Conservation (phyloP, 1,139 yeast species). For the Candida tropicalis region DNA sequence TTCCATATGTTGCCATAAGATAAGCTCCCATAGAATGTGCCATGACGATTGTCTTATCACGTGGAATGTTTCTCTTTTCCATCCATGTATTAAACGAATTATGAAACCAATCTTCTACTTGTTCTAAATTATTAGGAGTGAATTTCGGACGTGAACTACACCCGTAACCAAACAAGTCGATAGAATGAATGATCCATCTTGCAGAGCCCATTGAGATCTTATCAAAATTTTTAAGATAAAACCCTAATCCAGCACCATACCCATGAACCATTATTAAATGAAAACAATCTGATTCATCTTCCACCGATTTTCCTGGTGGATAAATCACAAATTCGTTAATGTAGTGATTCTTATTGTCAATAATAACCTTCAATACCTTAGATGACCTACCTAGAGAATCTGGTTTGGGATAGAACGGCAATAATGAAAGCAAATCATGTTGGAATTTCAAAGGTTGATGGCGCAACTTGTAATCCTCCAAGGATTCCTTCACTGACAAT, state of each 20-base stretch:
- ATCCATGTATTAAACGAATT: constrained; percentile 53
- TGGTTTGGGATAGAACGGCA: constrained; percentile 42
- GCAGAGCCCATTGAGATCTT: constrained; percentile 31
- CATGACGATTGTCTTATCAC: constrained; percentile 42
- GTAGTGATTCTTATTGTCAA: constrained; percentile 45
- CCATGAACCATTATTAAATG: constrained; percentile 75
- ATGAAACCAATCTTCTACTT: constrained; percentile 57
- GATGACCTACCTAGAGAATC: constrained; percentile 35
- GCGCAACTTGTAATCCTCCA: constrained; percentile 49
- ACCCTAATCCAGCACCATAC: constrained; percentile 78
- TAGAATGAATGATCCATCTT: constrained; percentile 68
- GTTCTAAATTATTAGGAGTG: constrained; percentile 20
- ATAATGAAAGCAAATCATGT: constrained; percentile 46
- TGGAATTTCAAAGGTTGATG: constrained; percentile 51
- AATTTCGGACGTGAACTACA: constrained; percentile 68
- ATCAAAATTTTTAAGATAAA: constrained; percentile 63
- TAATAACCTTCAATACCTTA: constrained; percentile 35
- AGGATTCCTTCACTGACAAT: constrained; percentile 51
- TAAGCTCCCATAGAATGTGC: constrained; percentile 72
- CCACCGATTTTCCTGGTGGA: constrained; percentile 41
- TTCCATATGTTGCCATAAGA: constrained; percentile 50
- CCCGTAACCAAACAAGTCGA: constrained; percentile 78
- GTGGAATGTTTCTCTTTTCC: constrained; percentile 30
- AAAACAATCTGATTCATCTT: constrained; percentile 29
- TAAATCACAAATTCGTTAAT: constrained; percentile 67